A percentile compares a stretch with the other conserved stretches of the same genome.
These are phyloP conservation scores for Boletus coccyginus DNA, from an alignment of 768 basidiomycete species.

Conservation along the genomic window DNA sequence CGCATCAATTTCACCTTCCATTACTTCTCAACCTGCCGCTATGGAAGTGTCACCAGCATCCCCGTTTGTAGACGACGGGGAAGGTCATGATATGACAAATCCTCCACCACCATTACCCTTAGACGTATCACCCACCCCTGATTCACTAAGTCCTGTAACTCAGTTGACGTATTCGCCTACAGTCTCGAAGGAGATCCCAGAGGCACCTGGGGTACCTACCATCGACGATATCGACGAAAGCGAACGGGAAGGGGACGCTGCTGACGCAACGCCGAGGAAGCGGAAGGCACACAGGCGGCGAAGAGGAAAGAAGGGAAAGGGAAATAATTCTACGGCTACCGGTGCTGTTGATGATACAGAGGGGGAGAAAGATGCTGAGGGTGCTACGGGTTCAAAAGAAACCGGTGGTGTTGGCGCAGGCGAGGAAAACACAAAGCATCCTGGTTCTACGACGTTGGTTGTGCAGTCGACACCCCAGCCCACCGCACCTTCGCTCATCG, in stretches of 20 bases:
- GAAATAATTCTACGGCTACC: slow-evolving; percentile 21
- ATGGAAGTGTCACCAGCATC: not conserved
- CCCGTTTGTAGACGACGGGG: not conserved
- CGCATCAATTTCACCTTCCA: not conserved
- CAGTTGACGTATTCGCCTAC: slow-evolving; percentile 5
- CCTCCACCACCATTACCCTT: not conserved
- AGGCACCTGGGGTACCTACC: slow-evolving; percentile 2
- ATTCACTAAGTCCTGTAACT: not conserved
- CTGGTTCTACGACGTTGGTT: slow-evolving; percentile 18
- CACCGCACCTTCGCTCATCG: slow-evolving; percentile 51
- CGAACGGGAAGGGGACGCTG: slow-evolving; percentile 48
- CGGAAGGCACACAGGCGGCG: slow-evolving; percentile 38
- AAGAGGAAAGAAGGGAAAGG: slow-evolving; percentile 54
- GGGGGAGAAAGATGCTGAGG: slow-evolving; percentile 26
- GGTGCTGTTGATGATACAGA: slow-evolving; percentile 22
- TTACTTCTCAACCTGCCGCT: not conserved
- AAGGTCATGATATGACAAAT: not conserved
- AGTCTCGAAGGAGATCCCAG: slow-evolving; percentile 2
- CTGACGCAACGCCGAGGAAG: slow-evolving; percentile 43
- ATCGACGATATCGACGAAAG: slow-evolving; percentile 54
- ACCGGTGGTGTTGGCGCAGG: slow-evolving; percentile 24
- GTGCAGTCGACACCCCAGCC: slow-evolving; percentile 22
- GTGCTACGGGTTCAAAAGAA: slow-evolving; percentile 35
- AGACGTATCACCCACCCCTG: not conserved
- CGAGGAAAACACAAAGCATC: slow-evolving; percentile 15